Base-by-base conservation (phyloP, 352 stramenopile genomes). In the Phytophthora tentaculata region DNA sequence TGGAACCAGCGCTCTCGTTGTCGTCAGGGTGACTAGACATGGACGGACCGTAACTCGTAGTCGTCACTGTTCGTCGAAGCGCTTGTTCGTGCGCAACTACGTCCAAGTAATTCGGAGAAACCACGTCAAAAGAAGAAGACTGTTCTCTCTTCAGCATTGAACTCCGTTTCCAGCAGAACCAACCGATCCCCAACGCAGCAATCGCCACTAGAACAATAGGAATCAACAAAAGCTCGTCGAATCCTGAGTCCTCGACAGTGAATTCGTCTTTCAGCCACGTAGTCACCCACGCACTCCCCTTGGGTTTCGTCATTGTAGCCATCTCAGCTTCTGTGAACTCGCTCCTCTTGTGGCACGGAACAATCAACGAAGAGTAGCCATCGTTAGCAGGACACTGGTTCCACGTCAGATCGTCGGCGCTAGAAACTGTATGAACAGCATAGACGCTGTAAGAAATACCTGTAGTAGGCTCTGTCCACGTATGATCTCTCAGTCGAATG, bases 401-500 rank as follows among this genome's bases (percentile, higher is more conserved):
- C 56, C 56, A 76, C 1, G 51, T 70, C 20, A 62, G 50, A 20
- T 72, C 68, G n/a, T 64, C 57, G 0, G 45, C 56, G 10, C 56
- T 67, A 22, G 49, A 52, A 23, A 62, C 29, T 5, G 67, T 72
- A 37, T 77, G 70, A 28, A 77, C 55, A 19, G 62, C 66, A 28
- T 69, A 77, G 2, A 77, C 56, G 8, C 19, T 61, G 61, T 64
- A 77, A 0, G 56, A 60, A 9, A 56, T 45, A 8, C 41, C 48
- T 14, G 52, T 68, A 0, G 24, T 68, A 1, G 67, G 62, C 12
- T 77, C 70, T 10, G 45, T 64, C 70, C 70, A 77, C 14, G 60
- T 41, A 48, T 77, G 70, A 41, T 74, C 56, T 55, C 57, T 24
- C 22, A 77, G 70, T 48, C 69, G 69, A 39, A 76, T 63, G 23